Base-by-base conservation (phyloP, 495 filamentous ascomycete species). In the Penicillium maclennaniae region DNA sequence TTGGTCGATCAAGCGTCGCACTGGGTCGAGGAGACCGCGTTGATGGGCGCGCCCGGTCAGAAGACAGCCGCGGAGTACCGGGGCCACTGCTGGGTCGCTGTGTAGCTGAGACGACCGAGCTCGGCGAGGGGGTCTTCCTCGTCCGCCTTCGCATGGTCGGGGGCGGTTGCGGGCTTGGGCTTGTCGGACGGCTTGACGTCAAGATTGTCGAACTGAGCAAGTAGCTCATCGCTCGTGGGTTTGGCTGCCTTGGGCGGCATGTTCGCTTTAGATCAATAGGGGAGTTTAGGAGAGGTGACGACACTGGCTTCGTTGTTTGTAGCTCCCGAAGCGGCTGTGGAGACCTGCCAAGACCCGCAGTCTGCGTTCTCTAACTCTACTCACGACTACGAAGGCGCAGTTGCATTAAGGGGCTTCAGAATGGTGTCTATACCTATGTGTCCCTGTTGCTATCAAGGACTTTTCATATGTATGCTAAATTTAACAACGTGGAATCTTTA, bases 201-300 rank as follows among this genome's bases (percentile, higher is more conserved):
- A 49, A 95, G 81, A 43, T 79, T 81, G 53, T 88, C 87, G 64
- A 97, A 88, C 63, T 92, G 83, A 67, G 89, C 87, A 37, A 88
- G 79, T 40, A 95, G 78, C 67, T 95, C 89, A 59, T 95, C 89
- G 61, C 85, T 87, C 49, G 85, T 86, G 20, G 80, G 78, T 50
- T 85, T 81, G 37, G 75, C 69, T 58, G 69, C 72, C 66, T 78
- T 78, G 23, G 75, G 67, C 44, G 67, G 66, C 75, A 77, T 68
- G 44, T 59, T 38, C 46, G 52, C 25, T 46, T 36, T 23, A 36
- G 41, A 41, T 26, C 41, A 44, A 43, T 45, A 40, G 41, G 23
- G 27, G 41, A 41, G 64, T 56, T 67, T 55, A 67, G 63, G 63
- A 62, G 62, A 67, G 56, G 63, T 67, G 63, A 67, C 63, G 63